Conservation (phyloP, 139 green algal species). For the Volvox africanus region DNA sequence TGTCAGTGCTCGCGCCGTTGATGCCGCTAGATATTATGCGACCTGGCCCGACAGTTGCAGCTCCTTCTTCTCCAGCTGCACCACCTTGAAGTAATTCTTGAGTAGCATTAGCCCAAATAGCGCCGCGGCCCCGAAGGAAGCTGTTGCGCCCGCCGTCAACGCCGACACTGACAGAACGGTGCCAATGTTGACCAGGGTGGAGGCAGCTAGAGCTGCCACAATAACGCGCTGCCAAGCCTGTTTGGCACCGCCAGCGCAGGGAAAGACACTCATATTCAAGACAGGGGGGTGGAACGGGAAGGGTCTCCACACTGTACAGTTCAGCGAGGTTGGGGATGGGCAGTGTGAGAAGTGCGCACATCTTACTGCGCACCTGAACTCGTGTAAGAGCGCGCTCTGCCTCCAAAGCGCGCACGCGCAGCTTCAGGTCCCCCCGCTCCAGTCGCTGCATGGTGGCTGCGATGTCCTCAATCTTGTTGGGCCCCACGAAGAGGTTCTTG, state of each 20-base stretch:
- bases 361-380: slow-evolving; percentile 70
- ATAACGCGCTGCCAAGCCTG: slow-evolving; percentile 82
- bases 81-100: slow-evolving; percentile 66
- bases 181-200: slow-evolving; percentile 93
- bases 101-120: slow-evolving; percentile 59
- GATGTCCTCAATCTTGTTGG: slow-evolving; percentile 94
- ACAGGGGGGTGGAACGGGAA: too few species aligned
- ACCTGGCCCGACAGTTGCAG: slow-evolving; percentile 69
- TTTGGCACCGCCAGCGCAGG: background rate
- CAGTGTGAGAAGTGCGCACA: background rate
- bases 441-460: slow-evolving; percentile 77
- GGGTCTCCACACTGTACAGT: too few species aligned
- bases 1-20: background rate
- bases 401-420: slow-evolving; percentile 95
- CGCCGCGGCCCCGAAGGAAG: slow-evolving; percentile 74
- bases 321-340: too few species aligned
- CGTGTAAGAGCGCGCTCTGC: slow-evolving; percentile 91
- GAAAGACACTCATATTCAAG: too few species aligned
- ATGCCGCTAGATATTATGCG: background rate
- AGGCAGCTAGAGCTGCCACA: slow-evolving; percentile 78
- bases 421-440: slow-evolving; percentile 96
- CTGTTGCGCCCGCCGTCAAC: slow-evolving; percentile 61
- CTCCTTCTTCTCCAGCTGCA: slow-evolving; percentile 87
- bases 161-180: slow-evolving; percentile 86
- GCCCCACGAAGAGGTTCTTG: slow-evolving; percentile 92